Evolutionary conservation across 1,139 yeast genomes (phyloP).

Genomic region (Candida sanyaensis): DNA sequence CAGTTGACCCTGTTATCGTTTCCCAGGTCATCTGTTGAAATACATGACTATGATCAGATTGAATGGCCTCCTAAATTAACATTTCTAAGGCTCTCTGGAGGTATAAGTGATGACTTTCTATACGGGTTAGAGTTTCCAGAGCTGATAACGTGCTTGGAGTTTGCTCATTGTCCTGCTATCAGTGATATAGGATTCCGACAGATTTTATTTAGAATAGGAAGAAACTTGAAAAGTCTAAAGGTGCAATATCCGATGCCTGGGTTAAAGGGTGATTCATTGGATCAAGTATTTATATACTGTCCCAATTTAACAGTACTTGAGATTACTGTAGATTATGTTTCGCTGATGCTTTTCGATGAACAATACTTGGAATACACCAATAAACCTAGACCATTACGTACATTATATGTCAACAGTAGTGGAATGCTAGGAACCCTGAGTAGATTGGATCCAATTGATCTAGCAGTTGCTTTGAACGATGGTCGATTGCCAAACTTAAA

Average conservation of each 20-base stretch:
- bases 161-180: constrained; percentile 86
- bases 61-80: constrained; percentile 80
- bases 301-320: constrained; percentile 66
- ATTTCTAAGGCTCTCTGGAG: constrained; percentile 81
- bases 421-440: constrained; percentile 86
- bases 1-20: constrained; percentile 75
- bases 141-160: constrained; percentile 69
- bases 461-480: constrained; percentile 82
- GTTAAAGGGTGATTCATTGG: constrained; percentile 67
- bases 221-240: constrained; percentile 58
- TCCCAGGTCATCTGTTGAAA: constrained; percentile 84
- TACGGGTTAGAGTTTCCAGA: constrained; percentile 65
- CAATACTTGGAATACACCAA: constrained; percentile 45
- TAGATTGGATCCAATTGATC: constrained; percentile 83
- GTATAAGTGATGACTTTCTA: constrained; percentile 80
- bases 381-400: constrained; percentile 57
- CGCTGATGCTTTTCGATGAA: constrained; percentile 65
- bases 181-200: constrained; percentile 61
- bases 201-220: constrained; percentile 65
- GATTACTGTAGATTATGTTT: constrained; percentile 79
- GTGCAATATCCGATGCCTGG: constrained; percentile 91
- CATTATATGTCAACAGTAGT: constrained; percentile 75
- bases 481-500: constrained; percentile 69
- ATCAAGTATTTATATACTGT: constrained; percentile 70
- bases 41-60: constrained; percentile 55